Evolutionary conservation across 2,329 filamentous ascomycete genomes (phyloP), one percentile per base, ranked within the genome.

Genomic region (Colletotrichum sojae): DNA sequence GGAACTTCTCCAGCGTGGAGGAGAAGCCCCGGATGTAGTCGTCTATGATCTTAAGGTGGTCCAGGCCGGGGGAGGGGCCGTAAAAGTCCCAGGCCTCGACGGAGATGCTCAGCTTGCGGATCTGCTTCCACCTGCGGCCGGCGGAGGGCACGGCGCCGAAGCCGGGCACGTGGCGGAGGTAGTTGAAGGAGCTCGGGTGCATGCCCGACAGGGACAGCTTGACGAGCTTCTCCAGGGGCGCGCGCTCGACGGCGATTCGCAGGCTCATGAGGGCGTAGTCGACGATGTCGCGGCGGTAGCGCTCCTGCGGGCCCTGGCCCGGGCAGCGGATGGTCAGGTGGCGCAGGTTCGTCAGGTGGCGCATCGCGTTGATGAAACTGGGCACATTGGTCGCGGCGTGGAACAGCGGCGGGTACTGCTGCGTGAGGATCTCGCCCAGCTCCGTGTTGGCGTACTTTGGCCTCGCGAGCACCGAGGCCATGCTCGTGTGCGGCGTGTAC

Each of bases 211-310:
- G 86, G 0, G 92, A 92, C 3, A 97, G 85, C 69, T 91, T 91
- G 71, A 86, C 83, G 15, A 97, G 86, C 67, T 85, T 86, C 58
- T 83, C 83, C 56, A 96, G 82, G 1, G 90, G 88, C 10, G 91
- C 89, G 62, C 91, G 88, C 82, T 97, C 94, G 36, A 97, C 82
- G 13, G 94, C 92, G 72, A 97, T 94, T 72, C 94, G 91, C 63
- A 97, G 82, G 72, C 93, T 96, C 77, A 97, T 94, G 70, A 97
- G 89, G 4, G 94, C 94, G 76, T 96, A 97, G 84, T 97, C 94
- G 69, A 97, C 93, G 56, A 91, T 90, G 78, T 90, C 91, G 55
- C 93, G 88, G 45, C 94, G 88, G 77, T 94, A 94, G 52, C 91
- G 86, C 77, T 94, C 90, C 45, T 86, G 83, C 16, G 89, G 83